Conservation (phyloP, 345 rosid genomes). For the Salix caprea region DNA sequence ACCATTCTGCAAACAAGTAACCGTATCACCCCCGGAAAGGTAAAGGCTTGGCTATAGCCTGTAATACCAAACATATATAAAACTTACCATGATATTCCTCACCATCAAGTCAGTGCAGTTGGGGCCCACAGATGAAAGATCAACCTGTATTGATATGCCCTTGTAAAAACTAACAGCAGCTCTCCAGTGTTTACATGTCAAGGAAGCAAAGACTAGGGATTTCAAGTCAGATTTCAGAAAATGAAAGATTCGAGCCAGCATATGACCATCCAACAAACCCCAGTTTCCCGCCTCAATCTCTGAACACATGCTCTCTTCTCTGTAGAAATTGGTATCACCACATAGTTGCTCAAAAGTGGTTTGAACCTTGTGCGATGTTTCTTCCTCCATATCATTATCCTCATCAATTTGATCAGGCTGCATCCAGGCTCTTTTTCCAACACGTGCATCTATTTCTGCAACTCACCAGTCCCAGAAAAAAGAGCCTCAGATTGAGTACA, state of each 20-base stretch:
- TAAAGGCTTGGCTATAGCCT: neutral
- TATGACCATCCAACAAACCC: conserved; percentile 76
- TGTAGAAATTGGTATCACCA: conserved; percentile 48
- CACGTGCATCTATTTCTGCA: conserved; percentile 57
- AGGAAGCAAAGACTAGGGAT: conserved; percentile 73
- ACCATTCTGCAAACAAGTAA: conserved; percentile 60
- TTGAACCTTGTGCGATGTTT: conserved; percentile 41
- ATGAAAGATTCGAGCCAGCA: conserved; percentile 80
- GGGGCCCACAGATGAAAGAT: conserved; percentile 70
- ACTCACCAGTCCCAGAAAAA: conserved; percentile 20
- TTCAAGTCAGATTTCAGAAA: conserved; percentile 70
- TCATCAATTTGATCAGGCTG: conserved; percentile 63
- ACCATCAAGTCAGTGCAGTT: conserved; percentile 63
- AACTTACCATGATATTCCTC: conserved; percentile 64
- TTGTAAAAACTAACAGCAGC: conserved; percentile 70
- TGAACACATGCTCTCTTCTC: conserved; percentile 37
- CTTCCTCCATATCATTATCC: conserved; percentile 55
- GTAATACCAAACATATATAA: conserved; percentile 6
- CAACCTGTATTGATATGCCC: conserved; percentile 66
- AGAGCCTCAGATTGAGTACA: conserved; percentile 10
- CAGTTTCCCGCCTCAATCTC: conserved; percentile 47
- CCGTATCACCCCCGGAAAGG: conserved; percentile 19
- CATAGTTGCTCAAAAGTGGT: conserved; percentile 73
- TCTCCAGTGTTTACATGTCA: conserved; percentile 93
- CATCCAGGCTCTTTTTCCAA: conserved; percentile 72